phyloP scores from a whole-genome alignment of 257 asterid species.

The Mentha longifolia region DNA sequence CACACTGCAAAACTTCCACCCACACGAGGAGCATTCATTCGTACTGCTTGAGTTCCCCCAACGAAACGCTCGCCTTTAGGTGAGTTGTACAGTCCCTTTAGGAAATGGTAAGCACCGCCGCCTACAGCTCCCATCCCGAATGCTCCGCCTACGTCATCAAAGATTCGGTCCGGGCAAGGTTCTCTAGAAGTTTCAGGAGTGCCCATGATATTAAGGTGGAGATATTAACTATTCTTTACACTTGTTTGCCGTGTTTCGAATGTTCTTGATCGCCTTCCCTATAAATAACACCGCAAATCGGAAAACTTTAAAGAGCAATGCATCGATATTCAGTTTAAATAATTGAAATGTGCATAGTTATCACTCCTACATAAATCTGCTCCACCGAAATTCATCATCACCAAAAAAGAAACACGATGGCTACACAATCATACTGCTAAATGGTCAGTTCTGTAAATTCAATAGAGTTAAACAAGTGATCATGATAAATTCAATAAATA shows the following conservation, averaged over 20 bases:
- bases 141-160: constrained; percentile 87
- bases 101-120: constrained; percentile 82
- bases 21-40: constrained; percentile 95
- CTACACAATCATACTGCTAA: too few species aligned
- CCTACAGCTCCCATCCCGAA: constrained; percentile 93
- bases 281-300: neutral
- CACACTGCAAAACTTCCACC: constrained; percentile 99
- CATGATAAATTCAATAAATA: neutral
- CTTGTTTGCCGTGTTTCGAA: neutral
- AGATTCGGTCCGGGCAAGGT: constrained; percentile 96
- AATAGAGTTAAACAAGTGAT: neutral
- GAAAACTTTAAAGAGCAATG: neutral
- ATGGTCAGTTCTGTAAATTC: too few species aligned
- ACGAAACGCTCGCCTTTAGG: constrained; percentile 84
- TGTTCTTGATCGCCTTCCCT: constrained; percentile 21
- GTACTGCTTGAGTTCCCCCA: constrained; percentile 85
- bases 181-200: constrained; percentile 89
- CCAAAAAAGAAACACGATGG: neutral
- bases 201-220: constrained; percentile 50
- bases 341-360: neutral
- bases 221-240: neutral
- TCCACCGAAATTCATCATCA: neutral
- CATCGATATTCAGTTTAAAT: neutral
- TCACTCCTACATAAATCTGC: neutral
- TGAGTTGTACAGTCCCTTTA: constrained; percentile 76